These are phyloP conservation scores for Candida jianshihensis DNA, from an alignment of 805 yeast genomes.

Conservation along the genomic window DNA sequence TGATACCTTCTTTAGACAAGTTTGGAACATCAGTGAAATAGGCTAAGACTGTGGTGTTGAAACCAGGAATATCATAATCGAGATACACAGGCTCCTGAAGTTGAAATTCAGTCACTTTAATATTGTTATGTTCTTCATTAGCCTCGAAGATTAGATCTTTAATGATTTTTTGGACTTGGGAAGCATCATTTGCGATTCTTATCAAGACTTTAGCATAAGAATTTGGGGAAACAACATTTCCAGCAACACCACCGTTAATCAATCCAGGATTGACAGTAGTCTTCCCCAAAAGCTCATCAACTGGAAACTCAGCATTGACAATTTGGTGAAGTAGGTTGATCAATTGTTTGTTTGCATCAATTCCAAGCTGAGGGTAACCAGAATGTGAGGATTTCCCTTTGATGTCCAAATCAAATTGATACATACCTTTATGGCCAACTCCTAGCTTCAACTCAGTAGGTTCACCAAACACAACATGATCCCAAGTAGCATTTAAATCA, in stretches of 20 bases:
- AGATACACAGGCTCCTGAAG: constrained; percentile 28
- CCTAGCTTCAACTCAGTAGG: constrained; percentile 68
- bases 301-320: constrained; percentile 39
- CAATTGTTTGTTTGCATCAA: constrained; percentile 52
- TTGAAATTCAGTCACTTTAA: constrained; percentile 15
- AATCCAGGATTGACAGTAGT: constrained; percentile 57
- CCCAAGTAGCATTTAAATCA: constrained; percentile 39
- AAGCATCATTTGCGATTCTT: constrained; percentile 46
- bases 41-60: constrained; percentile 43
- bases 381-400: constrained; percentile 58
- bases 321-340: constrained; percentile 44
- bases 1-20: constrained; percentile 20
- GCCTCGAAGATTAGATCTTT: constrained; percentile 27
- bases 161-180: constrained; percentile 26
- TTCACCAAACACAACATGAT: constrained; percentile 62
- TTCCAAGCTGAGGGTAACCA: constrained; percentile 65
- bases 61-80: constrained; percentile 60
- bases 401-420: constrained; percentile 34
- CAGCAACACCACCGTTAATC: constrained; percentile 56
- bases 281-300: constrained; percentile 46
- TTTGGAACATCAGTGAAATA: constrained; percentile 51
- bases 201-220: constrained; percentile 44
- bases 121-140: constrained; percentile 17
- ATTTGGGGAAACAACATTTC: constrained; percentile 56
- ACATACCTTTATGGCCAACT: constrained; percentile 62